phyloP scores from a whole-genome alignment of 108 stramenopile species.

The Cylindrotheca fusiformis region DNA sequence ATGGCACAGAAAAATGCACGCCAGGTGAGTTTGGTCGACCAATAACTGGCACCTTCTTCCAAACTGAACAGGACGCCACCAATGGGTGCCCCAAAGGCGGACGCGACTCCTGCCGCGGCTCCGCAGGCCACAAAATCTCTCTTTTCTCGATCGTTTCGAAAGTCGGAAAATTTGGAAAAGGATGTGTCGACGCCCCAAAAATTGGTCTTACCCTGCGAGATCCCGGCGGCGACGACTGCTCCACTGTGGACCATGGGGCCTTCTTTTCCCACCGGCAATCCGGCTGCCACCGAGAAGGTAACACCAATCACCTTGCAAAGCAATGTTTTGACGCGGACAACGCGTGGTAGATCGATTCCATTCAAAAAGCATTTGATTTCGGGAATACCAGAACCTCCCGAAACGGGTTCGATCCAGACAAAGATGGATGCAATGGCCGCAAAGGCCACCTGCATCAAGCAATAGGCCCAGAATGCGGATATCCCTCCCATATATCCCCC shows the following conservation, averaged over 20 bases:
- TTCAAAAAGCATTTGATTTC: conserved; percentile 98
- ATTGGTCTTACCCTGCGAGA: conserved; percentile 86
- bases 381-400: conserved; percentile 95
- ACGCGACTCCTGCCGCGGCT: conserved; percentile 92
- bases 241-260: conserved; percentile 94
- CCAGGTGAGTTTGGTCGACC: conserved; percentile 96
- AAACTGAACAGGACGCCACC: conserved; percentile 95
- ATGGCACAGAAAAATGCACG: conserved; percentile 97
- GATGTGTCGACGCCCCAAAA: conserved; percentile 89
- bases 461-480: conserved; percentile 71
- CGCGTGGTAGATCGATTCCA: conserved; percentile 87
- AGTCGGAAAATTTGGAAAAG: conserved; percentile 90
- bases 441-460: conserved; percentile 79
- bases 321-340: conserved; percentile 91
- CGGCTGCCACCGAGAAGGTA: conserved; percentile 89
- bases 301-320: conserved; percentile 94
- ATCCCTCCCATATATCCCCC: conserved; percentile 25
- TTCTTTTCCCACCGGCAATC: conserved; percentile 97
- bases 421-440: conserved; percentile 76
- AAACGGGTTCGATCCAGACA: conserved; percentile 84
- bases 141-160: conserved; percentile 88
- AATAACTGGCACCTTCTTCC: conserved; percentile 96
- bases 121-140: conserved; percentile 97
- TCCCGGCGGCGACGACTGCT: conserved; percentile 77
- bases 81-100: conserved; percentile 96